Conservation (phyloP, 1,139 yeast genomes). For the Blastobotrys persicus region DNA sequence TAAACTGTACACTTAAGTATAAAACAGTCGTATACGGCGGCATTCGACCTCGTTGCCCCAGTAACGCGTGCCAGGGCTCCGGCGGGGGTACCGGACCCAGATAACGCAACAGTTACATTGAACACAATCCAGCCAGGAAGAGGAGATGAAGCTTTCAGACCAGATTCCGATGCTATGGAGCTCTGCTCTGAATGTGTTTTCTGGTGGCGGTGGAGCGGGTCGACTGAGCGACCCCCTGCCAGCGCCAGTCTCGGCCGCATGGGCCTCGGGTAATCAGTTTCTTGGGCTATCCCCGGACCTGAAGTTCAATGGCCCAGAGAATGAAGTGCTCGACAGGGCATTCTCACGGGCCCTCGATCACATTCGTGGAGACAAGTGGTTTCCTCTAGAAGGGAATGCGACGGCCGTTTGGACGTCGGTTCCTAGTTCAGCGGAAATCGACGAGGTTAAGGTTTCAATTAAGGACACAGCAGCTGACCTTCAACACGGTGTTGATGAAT, state of each 20-base stretch:
- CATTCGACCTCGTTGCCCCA: too few species aligned
- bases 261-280: background rate
- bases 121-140: too few species aligned
- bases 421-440: background rate
- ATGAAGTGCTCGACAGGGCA: constrained; percentile 11
- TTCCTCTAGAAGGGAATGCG: constrained; percentile 1
- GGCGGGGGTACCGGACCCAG: too few species aligned
- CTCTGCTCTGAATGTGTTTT: background rate
- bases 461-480: constrained; percentile 36
- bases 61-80: too few species aligned
- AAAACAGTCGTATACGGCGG: too few species aligned
- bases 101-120: too few species aligned
- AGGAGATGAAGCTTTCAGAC: too few species aligned
- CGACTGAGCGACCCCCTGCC: constrained; percentile 3
- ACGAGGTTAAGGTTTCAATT: background rate
- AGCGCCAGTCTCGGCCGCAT: background rate
- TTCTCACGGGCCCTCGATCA: constrained; percentile 11
- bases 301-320: constrained; percentile 3
- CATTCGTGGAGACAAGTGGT: constrained; percentile 8
- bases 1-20: too few species aligned
- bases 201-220: background rate
- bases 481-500: constrained; percentile 46
- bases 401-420: background rate
- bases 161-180: background rate
- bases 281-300: constrained; percentile 6